Conservation (phyloP, 257 asterid genomes). For the Solanum corneliomulleri region DNA sequence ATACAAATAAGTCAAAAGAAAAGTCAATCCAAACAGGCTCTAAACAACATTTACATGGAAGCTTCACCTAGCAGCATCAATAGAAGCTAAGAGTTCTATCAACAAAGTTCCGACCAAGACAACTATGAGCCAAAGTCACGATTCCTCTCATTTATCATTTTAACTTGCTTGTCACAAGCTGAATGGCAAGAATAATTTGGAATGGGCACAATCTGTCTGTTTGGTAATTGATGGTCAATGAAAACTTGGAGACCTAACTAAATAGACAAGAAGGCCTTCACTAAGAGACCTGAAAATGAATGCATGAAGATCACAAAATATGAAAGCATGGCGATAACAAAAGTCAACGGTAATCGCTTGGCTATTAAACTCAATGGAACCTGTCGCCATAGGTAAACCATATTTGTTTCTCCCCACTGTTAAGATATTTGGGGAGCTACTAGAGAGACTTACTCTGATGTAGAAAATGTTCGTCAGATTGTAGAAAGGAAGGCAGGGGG, state of each 20-base stretch:
- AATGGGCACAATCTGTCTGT: neutral
- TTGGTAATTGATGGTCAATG: neutral
- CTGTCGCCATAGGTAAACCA: neutral
- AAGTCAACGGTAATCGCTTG: neutral
- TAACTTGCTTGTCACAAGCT: neutral
- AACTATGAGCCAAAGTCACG: neutral
- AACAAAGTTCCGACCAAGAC: neutral
- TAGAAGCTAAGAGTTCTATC: neutral
- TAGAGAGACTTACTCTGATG: neutral
- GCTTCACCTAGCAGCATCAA: neutral
- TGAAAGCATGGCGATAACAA: neutral
- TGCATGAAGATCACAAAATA: neutral
- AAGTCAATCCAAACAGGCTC: too few species aligned
- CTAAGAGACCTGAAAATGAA: neutral
- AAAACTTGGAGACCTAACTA: neutral
- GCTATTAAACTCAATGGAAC: neutral
- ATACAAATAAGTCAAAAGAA: too few species aligned
- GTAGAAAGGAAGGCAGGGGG: neutral
- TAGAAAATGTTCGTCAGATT: neutral
- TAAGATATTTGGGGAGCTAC: neutral
- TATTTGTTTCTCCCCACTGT: neutral
- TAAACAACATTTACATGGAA: neutral
- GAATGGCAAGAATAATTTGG: neutral
- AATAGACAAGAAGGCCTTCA: neutral
- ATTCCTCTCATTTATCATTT: neutral